Percentiles rank a stretch among this genome's conserved stretches.
Conservation (phyloP, 2,329 filamentous ascomycete species). For the Ascochyta lentis region DNA sequence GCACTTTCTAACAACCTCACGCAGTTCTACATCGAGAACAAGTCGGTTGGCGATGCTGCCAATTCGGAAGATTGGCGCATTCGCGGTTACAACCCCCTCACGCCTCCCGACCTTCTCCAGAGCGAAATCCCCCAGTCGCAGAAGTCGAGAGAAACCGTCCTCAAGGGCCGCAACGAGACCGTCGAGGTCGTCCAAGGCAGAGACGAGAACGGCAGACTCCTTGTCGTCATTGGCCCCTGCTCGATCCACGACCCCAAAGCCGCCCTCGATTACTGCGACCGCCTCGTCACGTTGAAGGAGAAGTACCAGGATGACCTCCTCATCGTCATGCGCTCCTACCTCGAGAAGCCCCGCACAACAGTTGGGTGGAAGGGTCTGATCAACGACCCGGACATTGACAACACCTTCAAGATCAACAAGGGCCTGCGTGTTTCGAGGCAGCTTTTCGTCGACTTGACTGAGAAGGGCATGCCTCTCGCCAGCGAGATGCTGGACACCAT, state of each 20-base stretch:
- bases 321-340: constrained; percentile 97
- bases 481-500: constrained; percentile 99
- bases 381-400: constrained; percentile 98
- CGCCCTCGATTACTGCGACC: constrained; percentile 90
- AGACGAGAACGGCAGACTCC: constrained; percentile 63
- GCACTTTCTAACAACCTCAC: constrained; percentile 23
- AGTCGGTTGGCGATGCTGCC: constrained; percentile 56
- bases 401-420: constrained; percentile 99
- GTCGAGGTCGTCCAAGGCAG: constrained; percentile 67
- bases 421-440: constrained; percentile 85
- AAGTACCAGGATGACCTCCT: constrained; percentile 89
- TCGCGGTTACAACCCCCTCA: constrained; percentile 90
- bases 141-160: constrained; percentile 62
- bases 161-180: constrained; percentile 65
- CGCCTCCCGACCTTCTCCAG: constrained; percentile 91
- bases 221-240: constrained; percentile 92
- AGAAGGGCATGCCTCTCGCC: constrained; percentile 92
- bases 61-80: constrained; percentile 61
- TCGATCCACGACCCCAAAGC: constrained; percentile 94
- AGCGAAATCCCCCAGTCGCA: constrained; percentile 76
- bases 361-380: constrained; percentile 99
- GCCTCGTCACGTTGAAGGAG: constrained; percentile 79
- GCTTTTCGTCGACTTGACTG: constrained; percentile 90
- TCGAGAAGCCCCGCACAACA: constrained; percentile 97
- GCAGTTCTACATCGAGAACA: constrained; percentile 60